phyloP scores from a whole-genome alignment of 2,329 filamentous ascomycete species.

The Geosmithia morbida region DNA sequence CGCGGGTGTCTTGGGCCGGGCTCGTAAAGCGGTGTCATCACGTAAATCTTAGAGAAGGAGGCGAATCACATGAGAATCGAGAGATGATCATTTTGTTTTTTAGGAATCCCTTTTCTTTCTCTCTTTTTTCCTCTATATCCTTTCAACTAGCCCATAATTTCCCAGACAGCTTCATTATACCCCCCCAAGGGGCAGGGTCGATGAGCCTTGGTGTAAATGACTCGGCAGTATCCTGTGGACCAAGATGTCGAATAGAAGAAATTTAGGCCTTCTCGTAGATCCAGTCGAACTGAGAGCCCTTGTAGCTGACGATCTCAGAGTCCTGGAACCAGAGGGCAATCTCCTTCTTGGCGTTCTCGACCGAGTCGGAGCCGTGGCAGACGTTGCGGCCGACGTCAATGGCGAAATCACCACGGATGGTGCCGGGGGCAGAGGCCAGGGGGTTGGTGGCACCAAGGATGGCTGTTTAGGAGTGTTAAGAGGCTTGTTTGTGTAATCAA shows the following conservation, averaged over 20 bases:
- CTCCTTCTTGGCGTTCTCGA: slow-evolving; percentile 99
- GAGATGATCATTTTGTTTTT: background rate
- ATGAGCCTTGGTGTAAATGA: background rate
- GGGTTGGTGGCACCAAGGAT: slow-evolving; percentile 99
- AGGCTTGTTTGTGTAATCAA: background rate
- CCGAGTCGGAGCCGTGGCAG: slow-evolving; percentile 97
- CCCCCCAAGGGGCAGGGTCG: background rate
- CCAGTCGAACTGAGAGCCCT: slow-evolving; percentile 77
- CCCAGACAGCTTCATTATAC: background rate
- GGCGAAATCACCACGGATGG: slow-evolving; percentile 91
- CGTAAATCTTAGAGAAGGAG: slow-evolving; percentile 2
- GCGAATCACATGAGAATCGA: background rate
- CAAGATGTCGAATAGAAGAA: background rate
- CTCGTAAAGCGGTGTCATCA: background rate
- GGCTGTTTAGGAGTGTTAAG: slow-evolving; percentile 26
- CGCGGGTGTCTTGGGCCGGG: slow-evolving; percentile 47
- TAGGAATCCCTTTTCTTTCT: background rate
- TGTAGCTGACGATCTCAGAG: slow-evolving; percentile 74
- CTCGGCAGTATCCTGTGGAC: background rate
- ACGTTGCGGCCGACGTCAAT: slow-evolving; percentile 84
- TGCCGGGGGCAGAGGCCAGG: slow-evolving; percentile 82
- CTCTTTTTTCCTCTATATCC: background rate
- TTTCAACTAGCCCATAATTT: background rate
- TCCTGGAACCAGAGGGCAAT: slow-evolving; percentile 97
- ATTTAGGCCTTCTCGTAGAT: slow-evolving; percentile 78